Conservation (phyloP, 2,329 filamentous ascomycete genomes). For the Acephala macrosclerotiorum region DNA sequence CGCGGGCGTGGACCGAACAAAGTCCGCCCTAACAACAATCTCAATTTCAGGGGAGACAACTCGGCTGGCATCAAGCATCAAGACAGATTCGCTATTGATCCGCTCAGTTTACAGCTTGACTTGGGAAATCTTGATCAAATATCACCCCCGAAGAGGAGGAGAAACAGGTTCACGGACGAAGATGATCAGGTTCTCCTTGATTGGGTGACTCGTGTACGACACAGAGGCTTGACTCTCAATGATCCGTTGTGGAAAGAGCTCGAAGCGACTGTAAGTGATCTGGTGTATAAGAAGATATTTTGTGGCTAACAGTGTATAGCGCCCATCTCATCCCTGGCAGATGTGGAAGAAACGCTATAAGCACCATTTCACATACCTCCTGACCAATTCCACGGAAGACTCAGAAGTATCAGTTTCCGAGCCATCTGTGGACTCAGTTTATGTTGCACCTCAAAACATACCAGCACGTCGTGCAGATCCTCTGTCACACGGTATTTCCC, state of each 20-base stretch:
- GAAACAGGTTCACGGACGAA: slow-evolving; percentile 29
- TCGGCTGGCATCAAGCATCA: slow-evolving; percentile 5
- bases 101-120: slow-evolving; percentile 1
- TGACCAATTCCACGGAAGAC: slow-evolving; percentile 20
- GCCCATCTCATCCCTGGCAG: slow-evolving; percentile 31
- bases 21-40: not conserved
- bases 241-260: slow-evolving; percentile 35
- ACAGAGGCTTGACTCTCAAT: slow-evolving; percentile 25
- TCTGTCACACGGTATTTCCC: not conserved
- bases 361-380: slow-evolving; percentile 29
- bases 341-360: slow-evolving; percentile 32
- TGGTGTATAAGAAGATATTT: not conserved
- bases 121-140: not conserved
- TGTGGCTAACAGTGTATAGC: slow-evolving; percentile 24
- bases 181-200: slow-evolving; percentile 40
- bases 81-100: slow-evolving; percentile 1
- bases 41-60: slow-evolving; percentile 16
- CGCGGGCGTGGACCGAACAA: not conserved
- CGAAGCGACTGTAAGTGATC: slow-evolving; percentile 31
- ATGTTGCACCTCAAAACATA: not conserved
- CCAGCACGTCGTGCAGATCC: not conserved
- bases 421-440: slow-evolving; percentile 14
- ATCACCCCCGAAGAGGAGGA: slow-evolving; percentile 13
- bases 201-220: slow-evolving; percentile 32
- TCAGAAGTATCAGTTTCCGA: slow-evolving; percentile 19